Conservation (phyloP, 495 filamentous ascomycete species). For the Xylaria bambusicola region DNA sequence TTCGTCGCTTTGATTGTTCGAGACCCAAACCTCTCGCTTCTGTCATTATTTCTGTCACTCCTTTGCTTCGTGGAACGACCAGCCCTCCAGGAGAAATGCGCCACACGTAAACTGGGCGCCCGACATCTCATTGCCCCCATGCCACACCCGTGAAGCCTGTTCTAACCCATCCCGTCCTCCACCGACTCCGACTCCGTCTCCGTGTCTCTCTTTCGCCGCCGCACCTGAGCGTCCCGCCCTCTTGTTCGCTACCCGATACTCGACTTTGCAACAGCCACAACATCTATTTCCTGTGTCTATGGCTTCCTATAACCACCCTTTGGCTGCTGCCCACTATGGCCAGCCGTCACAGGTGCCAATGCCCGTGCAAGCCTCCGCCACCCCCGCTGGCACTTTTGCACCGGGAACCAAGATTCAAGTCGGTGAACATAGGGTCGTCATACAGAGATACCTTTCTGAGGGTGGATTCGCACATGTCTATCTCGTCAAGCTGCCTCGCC, state of each 20-base stretch:
- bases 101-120: constrained; percentile 31
- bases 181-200: constrained; percentile 23
- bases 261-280: background rate
- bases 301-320: constrained; percentile 49
- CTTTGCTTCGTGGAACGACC: background rate
- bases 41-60: background rate
- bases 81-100: constrained; percentile 23
- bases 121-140: constrained; percentile 27
- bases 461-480: constrained; percentile 99
- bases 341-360: constrained; percentile 29
- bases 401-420: constrained; percentile 96
- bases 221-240: background rate
- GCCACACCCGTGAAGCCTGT: constrained; percentile 26
- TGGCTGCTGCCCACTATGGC: constrained; percentile 37
- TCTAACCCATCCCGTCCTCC: constrained; percentile 15
- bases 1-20: background rate
- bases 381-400: constrained; percentile 85
- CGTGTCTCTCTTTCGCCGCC: constrained; percentile 7
- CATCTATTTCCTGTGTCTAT: constrained; percentile 24
- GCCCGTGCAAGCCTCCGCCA: constrained; percentile 45
- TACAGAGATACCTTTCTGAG: constrained; percentile 97
- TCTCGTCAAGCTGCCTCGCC: constrained; percentile 79
- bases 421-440: constrained; percentile 87
- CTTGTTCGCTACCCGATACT: background rate
- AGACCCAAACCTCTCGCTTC: background rate